A percentile compares a stretch with the other conserved stretches of the same genome.
Conservation (phyloP, 2,329 filamentous ascomycete genomes). For the Domatiomyces catenatus region DNA sequence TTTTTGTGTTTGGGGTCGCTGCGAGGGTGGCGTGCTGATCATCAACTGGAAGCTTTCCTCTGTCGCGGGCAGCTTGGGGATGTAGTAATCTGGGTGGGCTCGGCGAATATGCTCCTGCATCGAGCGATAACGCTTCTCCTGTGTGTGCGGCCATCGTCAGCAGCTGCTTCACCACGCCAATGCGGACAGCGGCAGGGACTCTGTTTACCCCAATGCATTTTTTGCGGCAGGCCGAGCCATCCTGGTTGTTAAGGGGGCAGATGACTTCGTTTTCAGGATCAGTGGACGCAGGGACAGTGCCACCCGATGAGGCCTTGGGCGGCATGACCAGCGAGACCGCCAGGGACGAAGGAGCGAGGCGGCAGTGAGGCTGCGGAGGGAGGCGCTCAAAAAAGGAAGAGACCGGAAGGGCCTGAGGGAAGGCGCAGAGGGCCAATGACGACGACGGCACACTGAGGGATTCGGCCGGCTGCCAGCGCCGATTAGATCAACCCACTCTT, state of each 20-base stretch:
- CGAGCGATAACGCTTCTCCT: constrained; percentile 93
- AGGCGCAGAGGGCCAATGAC: background rate
- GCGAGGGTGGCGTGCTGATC: constrained; percentile 77
- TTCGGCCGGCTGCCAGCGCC: background rate
- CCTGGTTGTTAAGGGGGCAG: constrained; percentile 87
- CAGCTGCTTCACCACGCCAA: constrained; percentile 15
- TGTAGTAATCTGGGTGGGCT: constrained; percentile 93
- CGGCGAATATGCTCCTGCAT: constrained; percentile 99
- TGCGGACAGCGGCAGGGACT: constrained; percentile 1
- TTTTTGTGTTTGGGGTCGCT: constrained; percentile 33
- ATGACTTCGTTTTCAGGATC: constrained; percentile 93
- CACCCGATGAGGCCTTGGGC: constrained; percentile 70
- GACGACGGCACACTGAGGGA: background rate
- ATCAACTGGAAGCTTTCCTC: constrained; percentile 95
- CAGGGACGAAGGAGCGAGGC: constrained; percentile 9
- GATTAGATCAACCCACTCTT: background rate
- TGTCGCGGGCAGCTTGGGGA: constrained; percentile 91
- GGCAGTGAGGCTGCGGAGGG: constrained; percentile 2
- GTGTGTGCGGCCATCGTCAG: constrained; percentile 22
- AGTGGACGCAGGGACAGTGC: constrained; percentile 70
- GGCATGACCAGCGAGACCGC: constrained; percentile 50
- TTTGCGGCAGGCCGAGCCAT: constrained; percentile 93
- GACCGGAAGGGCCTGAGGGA: background rate
- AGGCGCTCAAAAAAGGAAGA: background rate
- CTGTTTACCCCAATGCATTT: constrained; percentile 73